Evolutionary conservation across 257 asterid species (phyloP).

Genomic region (Euphrasia confusa): DNA sequence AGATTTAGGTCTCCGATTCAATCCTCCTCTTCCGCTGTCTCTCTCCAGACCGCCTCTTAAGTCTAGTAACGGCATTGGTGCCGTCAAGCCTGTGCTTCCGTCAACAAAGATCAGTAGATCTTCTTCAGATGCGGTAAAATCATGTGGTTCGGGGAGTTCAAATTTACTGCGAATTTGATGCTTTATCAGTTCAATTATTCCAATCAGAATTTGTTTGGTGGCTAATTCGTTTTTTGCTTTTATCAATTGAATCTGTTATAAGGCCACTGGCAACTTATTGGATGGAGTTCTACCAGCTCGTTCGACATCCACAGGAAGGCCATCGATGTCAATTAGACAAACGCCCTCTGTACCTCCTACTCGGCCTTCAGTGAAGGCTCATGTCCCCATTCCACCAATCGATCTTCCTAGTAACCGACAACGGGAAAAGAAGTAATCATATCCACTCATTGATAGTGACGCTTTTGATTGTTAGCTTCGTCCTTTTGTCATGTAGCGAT

Average conservation of each 20-base stretch:
- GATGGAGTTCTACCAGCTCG: slow-evolving; percentile 63
- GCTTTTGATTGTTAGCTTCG: slow-evolving; percentile 2
- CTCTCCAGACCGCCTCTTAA: slow-evolving; percentile 50
- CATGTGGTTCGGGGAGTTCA: slow-evolving; percentile 17
- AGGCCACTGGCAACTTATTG: slow-evolving; percentile 50
- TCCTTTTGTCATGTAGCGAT: slow-evolving; percentile 8
- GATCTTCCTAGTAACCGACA: slow-evolving; percentile 66
- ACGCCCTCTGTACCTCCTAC: slow-evolving; percentile 51
- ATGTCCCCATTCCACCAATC: slow-evolving; percentile 58
- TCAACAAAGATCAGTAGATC: slow-evolving; percentile 65
- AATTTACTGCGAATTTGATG: slow-evolving; percentile 7
- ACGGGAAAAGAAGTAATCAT: slow-evolving; percentile 72
- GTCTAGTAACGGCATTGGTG: slow-evolving; percentile 28
- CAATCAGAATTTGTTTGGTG: slow-evolving; percentile 17
- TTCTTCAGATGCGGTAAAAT: slow-evolving; percentile 81
- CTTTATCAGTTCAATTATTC: slow-evolving; percentile 12
- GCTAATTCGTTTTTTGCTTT: slow-evolving; percentile 19
- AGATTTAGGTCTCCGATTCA: slow-evolving; percentile 64
- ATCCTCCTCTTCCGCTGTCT: slow-evolving; percentile 65
- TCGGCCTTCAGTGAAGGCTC: slow-evolving; percentile 49
- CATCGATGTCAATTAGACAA: slow-evolving; percentile 55
- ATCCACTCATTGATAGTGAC: slow-evolving; percentile 11
- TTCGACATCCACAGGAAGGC: slow-evolving; percentile 80
- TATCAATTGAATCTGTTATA: slow-evolving; percentile 23
- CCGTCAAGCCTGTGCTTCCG: slow-evolving; percentile 38